Evolutionary conservation across 768 basidiomycete species (phyloP).

Genomic region (Pholiota microspora): DNA sequence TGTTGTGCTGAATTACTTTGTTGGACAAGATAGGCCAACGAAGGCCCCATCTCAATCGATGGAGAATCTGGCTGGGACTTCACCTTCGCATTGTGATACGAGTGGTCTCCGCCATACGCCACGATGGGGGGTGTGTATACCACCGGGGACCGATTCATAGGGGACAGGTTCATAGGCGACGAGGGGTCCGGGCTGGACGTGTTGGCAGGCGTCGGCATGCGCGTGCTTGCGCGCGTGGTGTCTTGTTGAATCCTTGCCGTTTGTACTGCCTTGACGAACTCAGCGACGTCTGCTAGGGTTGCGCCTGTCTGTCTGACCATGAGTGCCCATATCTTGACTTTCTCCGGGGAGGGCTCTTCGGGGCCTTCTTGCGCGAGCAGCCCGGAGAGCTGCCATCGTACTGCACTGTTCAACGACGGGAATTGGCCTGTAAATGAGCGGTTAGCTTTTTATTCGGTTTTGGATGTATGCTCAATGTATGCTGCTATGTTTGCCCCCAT

Average conservation of each 20-base stretch:
- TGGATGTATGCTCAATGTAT: background rate
- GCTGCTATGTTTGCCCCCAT: too few relatives aligned
- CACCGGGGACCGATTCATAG: constrained; percentile 1
- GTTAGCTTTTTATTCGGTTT: background rate
- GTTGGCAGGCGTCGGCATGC: constrained; percentile 19
- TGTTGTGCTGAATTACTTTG: too few relatives aligned
- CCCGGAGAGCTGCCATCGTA: background rate
- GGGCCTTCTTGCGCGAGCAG: background rate
- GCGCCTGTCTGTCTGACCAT: background rate
- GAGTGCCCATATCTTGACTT: background rate
- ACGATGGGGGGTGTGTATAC: background rate
- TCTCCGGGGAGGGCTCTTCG: background rate
- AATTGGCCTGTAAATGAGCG: background rate
- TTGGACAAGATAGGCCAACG: too few relatives aligned
- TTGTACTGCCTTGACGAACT: background rate
- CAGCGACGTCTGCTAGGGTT: background rate
- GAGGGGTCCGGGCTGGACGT: constrained; percentile 13
- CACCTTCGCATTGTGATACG: background rate
- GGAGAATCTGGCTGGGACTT: too few relatives aligned
- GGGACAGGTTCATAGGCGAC: too few relatives aligned
- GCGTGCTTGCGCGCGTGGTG: background rate
- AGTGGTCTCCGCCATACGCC: background rate
- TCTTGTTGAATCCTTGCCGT: background rate
- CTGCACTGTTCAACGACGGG: background rate
- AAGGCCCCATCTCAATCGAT: too few relatives aligned